Evolutionary conservation across 768 basidiomycete genomes (phyloP), one percentile per base, ranked within the genome.

Genomic region (Boletus tylopilopsis): DNA sequence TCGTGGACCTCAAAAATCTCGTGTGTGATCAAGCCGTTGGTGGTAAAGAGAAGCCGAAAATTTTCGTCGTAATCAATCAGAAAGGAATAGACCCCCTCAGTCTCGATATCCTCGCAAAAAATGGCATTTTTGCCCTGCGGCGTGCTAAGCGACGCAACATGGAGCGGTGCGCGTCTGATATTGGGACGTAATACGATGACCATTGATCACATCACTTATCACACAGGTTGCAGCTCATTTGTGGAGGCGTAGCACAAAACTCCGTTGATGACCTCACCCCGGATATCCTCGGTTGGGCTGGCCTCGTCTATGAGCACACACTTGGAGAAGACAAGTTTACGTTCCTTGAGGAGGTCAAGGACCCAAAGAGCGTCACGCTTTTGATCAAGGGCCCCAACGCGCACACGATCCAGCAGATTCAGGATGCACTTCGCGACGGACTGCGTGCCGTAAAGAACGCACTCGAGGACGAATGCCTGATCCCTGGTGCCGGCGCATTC

Each of bases 301-400:
- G 96, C 9, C 83, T 98, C 54, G 93, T 99, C 25, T 99, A 99
- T 73, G 96, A 99, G 71, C 94, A 97, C 71, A 97, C 94, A 18
- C 81, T 99, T 27, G 96, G 96, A 57, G 96, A 99, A 73, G 96
- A 99, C 66, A 99, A 98, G 66, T 99, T 79, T 70, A 99, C 96
- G 0, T 98, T 98, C 65, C 76, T 99, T 47, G 96, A 98, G 70
- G 90, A 99, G 56, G 95, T 97, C 68, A 91, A 87, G 71, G 82
- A 87, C 52, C 95, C 96, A 24, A 94, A 90, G 77, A 87, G 85
- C 49, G 96, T 97, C 45, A 98, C 96, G 5, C 77, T 99, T 49
- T 79, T 99, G 54, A 90, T 99, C 75, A 99, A 99, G 72, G 96
- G 94, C 23, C 96, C 95, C 46, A 98, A 99, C 71, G 78, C 85